Percentiles rank a stretch among this genome's conserved stretches.
Conservation (phyloP, 2,329 filamentous ascomycete species). For the Diplodia sapinea region DNA sequence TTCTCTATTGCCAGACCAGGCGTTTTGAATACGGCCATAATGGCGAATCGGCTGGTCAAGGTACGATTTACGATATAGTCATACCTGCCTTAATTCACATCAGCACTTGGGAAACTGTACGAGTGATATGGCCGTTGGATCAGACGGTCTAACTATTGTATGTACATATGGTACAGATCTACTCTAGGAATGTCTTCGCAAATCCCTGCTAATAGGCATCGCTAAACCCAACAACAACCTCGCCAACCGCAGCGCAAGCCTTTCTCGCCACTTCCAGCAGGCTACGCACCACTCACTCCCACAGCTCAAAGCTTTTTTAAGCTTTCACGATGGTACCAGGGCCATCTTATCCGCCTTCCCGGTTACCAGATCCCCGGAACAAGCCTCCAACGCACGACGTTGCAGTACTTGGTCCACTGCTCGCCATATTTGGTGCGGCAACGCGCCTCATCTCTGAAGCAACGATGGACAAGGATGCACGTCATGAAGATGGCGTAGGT, state of each 20-base stretch:
- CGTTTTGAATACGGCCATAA: too few relatives aligned
- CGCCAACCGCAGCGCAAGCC: background rate
- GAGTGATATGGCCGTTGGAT: background rate
- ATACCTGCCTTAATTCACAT: background rate
- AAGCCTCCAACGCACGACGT: conserved; percentile 51
- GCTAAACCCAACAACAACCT: conserved; percentile 4
- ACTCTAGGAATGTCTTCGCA: conserved; percentile 17
- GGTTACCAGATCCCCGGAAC: conserved; percentile 47
- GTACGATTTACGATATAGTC: background rate
- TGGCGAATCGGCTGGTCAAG: too few relatives aligned
- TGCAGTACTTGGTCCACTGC: conserved; percentile 54
- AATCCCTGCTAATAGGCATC: conserved; percentile 5
- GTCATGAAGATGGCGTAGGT: conserved; percentile 56
- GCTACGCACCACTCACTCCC: background rate
- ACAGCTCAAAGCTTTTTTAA: background rate
- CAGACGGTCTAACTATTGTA: background rate
- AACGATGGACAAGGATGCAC: conserved; percentile 53
- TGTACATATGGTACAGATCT: background rate
- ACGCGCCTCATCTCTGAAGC: conserved; percentile 54
- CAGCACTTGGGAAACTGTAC: background rate
- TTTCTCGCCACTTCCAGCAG: background rate
- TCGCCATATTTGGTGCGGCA: conserved; percentile 55
- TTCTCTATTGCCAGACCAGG: too few relatives aligned
- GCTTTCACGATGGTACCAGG: too few relatives aligned
- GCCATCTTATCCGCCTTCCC: background rate